phyloP scores from a whole-genome alignment of 352 stramenopile species.

The Globisporangium recalcitrans region DNA sequence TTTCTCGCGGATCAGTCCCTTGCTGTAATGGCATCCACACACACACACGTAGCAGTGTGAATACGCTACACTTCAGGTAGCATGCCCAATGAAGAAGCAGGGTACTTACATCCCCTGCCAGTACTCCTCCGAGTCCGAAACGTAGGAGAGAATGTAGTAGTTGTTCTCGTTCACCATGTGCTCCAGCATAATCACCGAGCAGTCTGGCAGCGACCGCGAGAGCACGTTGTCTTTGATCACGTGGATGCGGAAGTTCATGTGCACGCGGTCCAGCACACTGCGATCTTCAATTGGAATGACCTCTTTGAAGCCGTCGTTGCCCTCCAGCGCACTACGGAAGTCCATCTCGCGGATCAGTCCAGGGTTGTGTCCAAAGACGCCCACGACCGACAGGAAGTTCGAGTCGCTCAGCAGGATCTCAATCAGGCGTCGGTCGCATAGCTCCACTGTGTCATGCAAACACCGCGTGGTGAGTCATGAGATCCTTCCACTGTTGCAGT shows the following conservation, averaged over 20 bases:
- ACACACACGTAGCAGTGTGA: neutral
- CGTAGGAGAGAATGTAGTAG: slow-evolving; percentile 77
- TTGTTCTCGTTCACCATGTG: slow-evolving; percentile 86
- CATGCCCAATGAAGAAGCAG: neutral
- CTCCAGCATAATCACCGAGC: slow-evolving; percentile 71
- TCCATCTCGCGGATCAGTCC: slow-evolving; percentile 69
- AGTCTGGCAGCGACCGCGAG: slow-evolving; percentile 67
- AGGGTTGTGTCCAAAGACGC: slow-evolving; percentile 78
- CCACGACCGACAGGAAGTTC: slow-evolving; percentile 81
- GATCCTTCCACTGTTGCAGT: neutral
- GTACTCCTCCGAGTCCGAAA: slow-evolving; percentile 69
- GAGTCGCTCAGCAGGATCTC: slow-evolving; percentile 65
- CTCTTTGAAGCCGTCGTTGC: slow-evolving; percentile 59
- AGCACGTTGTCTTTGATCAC: slow-evolving; percentile 87
- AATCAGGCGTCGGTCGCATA: slow-evolving; percentile 63
- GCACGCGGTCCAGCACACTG: slow-evolving; percentile 56
- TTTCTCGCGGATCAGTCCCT: slow-evolving; percentile 34
- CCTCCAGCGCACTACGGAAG: slow-evolving; percentile 63
- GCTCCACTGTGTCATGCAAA: slow-evolving; percentile 39
- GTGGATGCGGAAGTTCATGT: slow-evolving; percentile 86
- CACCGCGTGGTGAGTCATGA: neutral
- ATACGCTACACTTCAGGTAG: neutral
- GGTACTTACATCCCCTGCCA: slow-evolving; percentile 52
- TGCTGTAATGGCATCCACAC: slow-evolving; percentile 27
- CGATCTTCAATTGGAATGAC: slow-evolving; percentile 67